Conservation (phyloP, 2,329 filamentous ascomycete genomes). For the Colletotrichum abscissum region DNA sequence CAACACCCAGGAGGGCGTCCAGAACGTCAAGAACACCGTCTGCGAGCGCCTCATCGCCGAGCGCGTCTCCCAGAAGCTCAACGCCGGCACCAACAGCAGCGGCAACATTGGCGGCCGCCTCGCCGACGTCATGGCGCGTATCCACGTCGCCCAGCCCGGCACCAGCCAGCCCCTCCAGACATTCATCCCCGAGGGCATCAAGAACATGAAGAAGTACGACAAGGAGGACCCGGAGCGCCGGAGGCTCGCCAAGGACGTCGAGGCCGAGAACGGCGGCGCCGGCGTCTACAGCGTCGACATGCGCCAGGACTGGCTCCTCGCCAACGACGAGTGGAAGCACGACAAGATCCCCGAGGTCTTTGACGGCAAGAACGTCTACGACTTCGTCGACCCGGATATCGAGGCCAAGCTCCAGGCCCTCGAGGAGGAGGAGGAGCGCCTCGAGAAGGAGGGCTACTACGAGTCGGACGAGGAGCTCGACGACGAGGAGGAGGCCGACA, state of each 20-base stretch:
- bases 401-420: slow-evolving; percentile 90
- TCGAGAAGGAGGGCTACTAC: slow-evolving; percentile 94
- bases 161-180: slow-evolving; percentile 82
- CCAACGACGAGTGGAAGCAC: slow-evolving; percentile 92
- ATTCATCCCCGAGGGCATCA: slow-evolving; percentile 88
- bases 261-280: slow-evolving; percentile 92
- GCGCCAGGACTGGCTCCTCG: slow-evolving; percentile 87
- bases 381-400: slow-evolving; percentile 97
- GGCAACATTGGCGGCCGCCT: slow-evolving; percentile 84
- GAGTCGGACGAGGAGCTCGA: slow-evolving; percentile 85
- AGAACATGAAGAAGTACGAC: slow-evolving; percentile 88
- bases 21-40: slow-evolving; percentile 92
- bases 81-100: slow-evolving; percentile 83
- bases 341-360: slow-evolving; percentile 95
- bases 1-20: slow-evolving; percentile 93
- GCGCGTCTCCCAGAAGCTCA: slow-evolving; percentile 94
- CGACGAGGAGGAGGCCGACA: slow-evolving; percentile 88
- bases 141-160: slow-evolving; percentile 96
- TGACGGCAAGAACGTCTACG: slow-evolving; percentile 96
- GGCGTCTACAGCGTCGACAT: slow-evolving; percentile 97
- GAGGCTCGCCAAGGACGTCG: slow-evolving; percentile 84
- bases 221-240: slow-evolving; percentile 87
- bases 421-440: slow-evolving; percentile 94
- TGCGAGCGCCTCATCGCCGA: slow-evolving; percentile 94
- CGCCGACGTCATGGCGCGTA: slow-evolving; percentile 90